A percentile compares a stretch with the other conserved stretches of the same genome.
These are phyloP conservation scores for Geotrichum fermentans DNA, from an alignment of 1,139 yeast genomes.

Conservation along the genomic window DNA sequence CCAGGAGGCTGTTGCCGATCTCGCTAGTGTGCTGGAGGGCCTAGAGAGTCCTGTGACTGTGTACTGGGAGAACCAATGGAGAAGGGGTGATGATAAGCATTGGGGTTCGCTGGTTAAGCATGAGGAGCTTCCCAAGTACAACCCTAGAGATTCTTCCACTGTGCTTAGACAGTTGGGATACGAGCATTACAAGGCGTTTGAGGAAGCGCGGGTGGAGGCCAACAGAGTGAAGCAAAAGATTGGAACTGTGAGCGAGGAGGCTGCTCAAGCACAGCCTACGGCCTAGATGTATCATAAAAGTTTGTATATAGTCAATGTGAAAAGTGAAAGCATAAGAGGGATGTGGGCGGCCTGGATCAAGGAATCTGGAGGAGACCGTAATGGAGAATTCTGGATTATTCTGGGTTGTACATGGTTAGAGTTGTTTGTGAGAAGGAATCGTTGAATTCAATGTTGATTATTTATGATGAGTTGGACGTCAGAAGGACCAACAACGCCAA, in stretches of 20 bases:
- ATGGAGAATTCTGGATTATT: no score
- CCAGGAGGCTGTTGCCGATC: constrained; percentile 89
- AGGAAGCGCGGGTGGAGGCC: constrained; percentile 12
- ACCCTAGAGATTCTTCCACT: constrained; percentile 47
- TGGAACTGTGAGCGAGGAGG: neutral
- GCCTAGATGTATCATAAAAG: neutral
- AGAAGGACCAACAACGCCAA: no score
- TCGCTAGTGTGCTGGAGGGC: constrained; percentile 65
- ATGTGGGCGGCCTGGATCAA: no score
- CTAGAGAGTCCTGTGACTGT: constrained; percentile 48
- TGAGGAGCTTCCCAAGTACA: constrained; percentile 53
- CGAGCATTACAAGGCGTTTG: constrained; percentile 18
- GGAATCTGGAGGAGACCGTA: no score
- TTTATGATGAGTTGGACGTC: no score
- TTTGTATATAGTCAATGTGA: constrained; percentile 4
- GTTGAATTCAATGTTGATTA: no score
- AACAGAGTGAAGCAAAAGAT: constrained; percentile 2
- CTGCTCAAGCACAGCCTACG: constrained; percentile 4
- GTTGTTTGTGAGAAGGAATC: no score
- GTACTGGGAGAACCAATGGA: constrained; percentile 82
- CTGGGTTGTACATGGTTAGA: no score
- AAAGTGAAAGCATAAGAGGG: no score
- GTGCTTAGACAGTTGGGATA: constrained; percentile 17
- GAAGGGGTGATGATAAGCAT: constrained; percentile 67
- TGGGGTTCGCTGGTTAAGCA: constrained; percentile 57